Evolutionary conservation across 768 basidiomycete genomes (phyloP), one percentile per base, ranked within the genome.

Genomic region (Termitomyces sp.): DNA sequence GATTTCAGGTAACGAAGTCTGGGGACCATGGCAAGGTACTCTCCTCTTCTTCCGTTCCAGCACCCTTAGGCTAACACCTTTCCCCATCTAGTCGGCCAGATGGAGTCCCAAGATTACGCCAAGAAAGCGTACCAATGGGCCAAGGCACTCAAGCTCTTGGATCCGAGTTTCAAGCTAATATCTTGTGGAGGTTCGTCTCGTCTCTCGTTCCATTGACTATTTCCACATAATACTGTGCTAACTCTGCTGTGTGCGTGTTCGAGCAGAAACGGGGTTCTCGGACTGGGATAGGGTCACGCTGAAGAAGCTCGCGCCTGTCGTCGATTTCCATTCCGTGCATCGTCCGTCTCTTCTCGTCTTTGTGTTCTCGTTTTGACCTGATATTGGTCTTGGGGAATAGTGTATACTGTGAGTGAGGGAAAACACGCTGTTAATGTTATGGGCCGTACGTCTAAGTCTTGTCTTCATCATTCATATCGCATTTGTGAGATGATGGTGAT

Each of bases 71-170:
- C 34, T 6, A 12, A 11, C 34, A 14, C 12, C 19, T 24, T 10
- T 48, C 24, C 51, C 37, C 19, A n/a, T n/a, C 12, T 1, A 74
- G 79, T 85, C 5, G 82, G 82, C 15, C 80, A 84, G 60, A 76
- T 81, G 71, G 74, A 74, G 12, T 74, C 80, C 0, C 66, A 70
- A 21, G 82, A 81, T 48, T 84, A 84, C 63, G 76, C 78, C 26
- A 76, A 77, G 60, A 77, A 74, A 49, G 82, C 82, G 0, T 77
- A 70, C 45, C 80, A 79, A 57, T 85, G 84, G 84, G 82, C 82
- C 2, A 82, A 84, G 61, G 82, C 80, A 0, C 68, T 85, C 22
- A 71, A 73, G 26, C 69, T 84, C 1, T 75, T 84, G 4, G 84
- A 85, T 59, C 82, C 82, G 1, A 71, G 54, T 17, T 78, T 84